Conservation (phyloP, 768 basidiomycete species). For the Gloeophyllum trabeum region DNA sequence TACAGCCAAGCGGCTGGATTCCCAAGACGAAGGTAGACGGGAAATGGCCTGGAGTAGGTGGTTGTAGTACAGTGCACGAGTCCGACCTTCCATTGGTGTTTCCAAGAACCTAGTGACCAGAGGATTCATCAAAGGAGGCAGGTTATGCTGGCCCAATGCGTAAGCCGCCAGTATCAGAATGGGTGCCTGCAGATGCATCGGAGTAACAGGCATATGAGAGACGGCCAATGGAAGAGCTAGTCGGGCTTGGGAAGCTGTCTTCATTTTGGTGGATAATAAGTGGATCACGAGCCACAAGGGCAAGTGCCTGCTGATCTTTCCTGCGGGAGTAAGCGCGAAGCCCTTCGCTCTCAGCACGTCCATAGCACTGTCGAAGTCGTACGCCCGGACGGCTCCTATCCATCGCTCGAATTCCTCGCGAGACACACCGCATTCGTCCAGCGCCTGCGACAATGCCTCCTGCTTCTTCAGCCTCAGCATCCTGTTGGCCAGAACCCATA, state of each 20-base stretch:
- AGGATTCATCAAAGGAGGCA: conserved; percentile 33
- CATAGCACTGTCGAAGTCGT: conserved; percentile 22
- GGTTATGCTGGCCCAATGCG: conserved; percentile 37
- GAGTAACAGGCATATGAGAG: conserved; percentile 21
- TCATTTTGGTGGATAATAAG: conserved; percentile 34
- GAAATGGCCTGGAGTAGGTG: conserved; percentile 41
- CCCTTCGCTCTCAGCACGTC: conserved; percentile 8
- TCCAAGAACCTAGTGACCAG: conserved; percentile 23
- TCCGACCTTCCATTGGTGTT: not conserved
- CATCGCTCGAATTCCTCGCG: conserved; percentile 27
- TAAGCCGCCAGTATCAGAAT: conserved; percentile 34
- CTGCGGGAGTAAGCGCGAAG: not conserved
- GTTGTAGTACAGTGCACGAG: conserved; percentile 30
- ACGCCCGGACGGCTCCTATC: conserved; percentile 22
- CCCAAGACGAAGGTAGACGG: conserved; percentile 18
- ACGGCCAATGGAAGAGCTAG: conserved; percentile 31
- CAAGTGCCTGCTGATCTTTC: conserved; percentile 1
- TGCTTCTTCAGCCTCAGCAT: too few species aligned
- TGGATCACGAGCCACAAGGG: conserved; percentile 50
- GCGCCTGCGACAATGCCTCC: conserved; percentile 15
- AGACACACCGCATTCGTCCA: conserved; percentile 21
- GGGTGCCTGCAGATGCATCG: conserved; percentile 25
- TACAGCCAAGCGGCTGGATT: not conserved
- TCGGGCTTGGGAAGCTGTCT: conserved; percentile 31
- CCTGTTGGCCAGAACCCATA: too few species aligned